Base-by-base conservation (phyloP, 805 yeast genomes). In the Lachancea thermotolerans region DNA sequence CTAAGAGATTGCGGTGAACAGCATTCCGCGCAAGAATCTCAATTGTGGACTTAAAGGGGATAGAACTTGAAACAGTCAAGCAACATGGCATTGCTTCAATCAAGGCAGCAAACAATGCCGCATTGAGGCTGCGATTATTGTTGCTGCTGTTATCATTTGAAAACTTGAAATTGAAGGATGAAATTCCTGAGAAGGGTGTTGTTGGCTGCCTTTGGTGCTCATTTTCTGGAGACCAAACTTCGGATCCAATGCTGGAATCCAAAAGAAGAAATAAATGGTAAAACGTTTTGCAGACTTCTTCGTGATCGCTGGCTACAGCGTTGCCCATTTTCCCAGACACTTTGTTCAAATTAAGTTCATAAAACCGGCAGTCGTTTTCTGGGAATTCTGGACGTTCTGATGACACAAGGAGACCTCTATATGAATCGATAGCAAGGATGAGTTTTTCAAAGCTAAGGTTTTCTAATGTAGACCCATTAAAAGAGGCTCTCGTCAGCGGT, bases 1-100 rank as follows among this genome's bases (percentile, higher is more conserved):
- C 78, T n/a, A 73, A 67, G 4, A 64, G 65, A 50, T 82, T 81
- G 2, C 74, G 70, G 61, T 89, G 95, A 1, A 82, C 78, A 2
- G 87, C 77, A 58, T 89, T 88, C 46, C 87, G 72, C 35, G 90
- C 81, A 12, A 93, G 67, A 2, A 88, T 68, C 47, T 91, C 98
- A 21, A 90, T 77, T 2, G 83, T 68, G 29, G 77, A 74, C 46
- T 83, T 74, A 55, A 81, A 80, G 10, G 79, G 75, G 2, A 81
- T 70, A 18, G 68, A 74, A 33, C 64, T 60, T 40, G 68, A 59
- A 3, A 72, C 62, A 36, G 67, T 70, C 0, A 71, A 64, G 53
- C 85, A 76, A 79, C 90, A 84, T 0, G 98, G 93, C 37, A 84
- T 69, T 2, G 84, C 72, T 28, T 85, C 86, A 1, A 89, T 70